Evolutionary conservation across 2,329 filamentous ascomycete genomes (phyloP), one percentile per base, ranked within the genome.

Genomic region (Cercospora berteroae): DNA sequence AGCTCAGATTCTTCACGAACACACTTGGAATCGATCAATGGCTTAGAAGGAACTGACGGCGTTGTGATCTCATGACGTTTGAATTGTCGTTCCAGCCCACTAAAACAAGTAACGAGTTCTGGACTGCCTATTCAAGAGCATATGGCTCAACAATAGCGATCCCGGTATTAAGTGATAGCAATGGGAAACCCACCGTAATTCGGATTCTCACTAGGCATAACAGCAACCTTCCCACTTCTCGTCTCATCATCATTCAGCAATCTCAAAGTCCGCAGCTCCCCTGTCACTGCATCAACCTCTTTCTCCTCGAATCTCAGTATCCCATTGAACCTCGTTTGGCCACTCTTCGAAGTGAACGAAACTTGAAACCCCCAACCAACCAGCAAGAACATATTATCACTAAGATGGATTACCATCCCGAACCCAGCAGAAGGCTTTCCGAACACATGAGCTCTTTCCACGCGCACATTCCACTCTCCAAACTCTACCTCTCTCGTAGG

Each of bases 151-250:
- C n/a, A 10, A 44, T 1, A n/a, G 82, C 82, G 67, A 85, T 82
- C 55, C 78, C 80, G 2, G 85, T 87, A 63, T 80, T 75, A 0
- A 0, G 84, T 87, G 1, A 87, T 81, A 27, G 81, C 81, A 33
- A 86, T 87, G 0, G 84, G 84, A 66, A 86, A 86, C 0, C 83
- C 83, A 1, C 85, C 85, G 72, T 87, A 87, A 67, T 87, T 84
- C 0, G 84, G 84, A 36, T 85, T 79, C 36, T 86, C 83, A 66
- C 82, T 85, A 0, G 84, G 86, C 86, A 88, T 88, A 69, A 86
- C 84, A 18, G 80, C 72, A 58, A 80, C 83, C 57, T 77, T 76
- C 1, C 85, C 84, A 69, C 81, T 82, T 25, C 80, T 72, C 5
- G 81, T 83, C 77, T 84, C 82, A 25, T 84, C 82, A 0, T 82